Evolutionary conservation across 225 moss, liverwort and hornwort species (phyloP).

Genomic region (Bryum argenteum): DNA sequence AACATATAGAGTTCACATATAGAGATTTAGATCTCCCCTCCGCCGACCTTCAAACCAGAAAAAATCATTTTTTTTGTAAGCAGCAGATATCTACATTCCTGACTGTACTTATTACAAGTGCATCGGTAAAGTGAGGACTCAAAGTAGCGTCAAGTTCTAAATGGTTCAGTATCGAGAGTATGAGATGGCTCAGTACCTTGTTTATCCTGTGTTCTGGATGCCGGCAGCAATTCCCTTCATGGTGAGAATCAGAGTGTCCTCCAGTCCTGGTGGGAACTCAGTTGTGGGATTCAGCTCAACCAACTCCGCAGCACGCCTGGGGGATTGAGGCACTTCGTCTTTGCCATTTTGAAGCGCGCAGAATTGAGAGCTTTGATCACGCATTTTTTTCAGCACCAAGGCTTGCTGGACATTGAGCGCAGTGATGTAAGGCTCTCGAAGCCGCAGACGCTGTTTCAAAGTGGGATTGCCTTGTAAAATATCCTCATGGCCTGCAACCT

Average conservation of each 20-base stretch:
- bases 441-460: slow-evolving; percentile 64
- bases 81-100: background rate
- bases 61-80: background rate
- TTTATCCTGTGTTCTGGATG: slow-evolving; percentile 70
- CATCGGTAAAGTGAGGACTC: background rate
- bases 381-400: slow-evolving; percentile 64
- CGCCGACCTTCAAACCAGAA: slow-evolving; percentile 28
- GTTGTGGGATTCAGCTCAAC: slow-evolving; percentile 63
- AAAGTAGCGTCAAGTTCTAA: background rate
- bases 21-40: slow-evolving; percentile 26
- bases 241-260: slow-evolving; percentile 68
- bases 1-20: slow-evolving; percentile 14
- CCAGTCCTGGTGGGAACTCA: slow-evolving; percentile 63
- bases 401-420: slow-evolving; percentile 72
- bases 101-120: background rate
- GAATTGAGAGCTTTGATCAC: slow-evolving; percentile 46
- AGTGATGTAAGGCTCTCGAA: slow-evolving; percentile 66
- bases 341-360: slow-evolving; percentile 40
- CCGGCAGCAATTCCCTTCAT: slow-evolving; percentile 77
- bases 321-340: slow-evolving; percentile 35
- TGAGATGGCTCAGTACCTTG: slow-evolving; percentile 28
- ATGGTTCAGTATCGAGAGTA: background rate
- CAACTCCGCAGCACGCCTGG: slow-evolving; percentile 50
- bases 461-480: slow-evolving; percentile 60
- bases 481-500: slow-evolving; percentile 66